Evolutionary conservation across 2,329 filamentous ascomycete species (phyloP).

Genomic region (Pseudocercospora crystallina): DNA sequence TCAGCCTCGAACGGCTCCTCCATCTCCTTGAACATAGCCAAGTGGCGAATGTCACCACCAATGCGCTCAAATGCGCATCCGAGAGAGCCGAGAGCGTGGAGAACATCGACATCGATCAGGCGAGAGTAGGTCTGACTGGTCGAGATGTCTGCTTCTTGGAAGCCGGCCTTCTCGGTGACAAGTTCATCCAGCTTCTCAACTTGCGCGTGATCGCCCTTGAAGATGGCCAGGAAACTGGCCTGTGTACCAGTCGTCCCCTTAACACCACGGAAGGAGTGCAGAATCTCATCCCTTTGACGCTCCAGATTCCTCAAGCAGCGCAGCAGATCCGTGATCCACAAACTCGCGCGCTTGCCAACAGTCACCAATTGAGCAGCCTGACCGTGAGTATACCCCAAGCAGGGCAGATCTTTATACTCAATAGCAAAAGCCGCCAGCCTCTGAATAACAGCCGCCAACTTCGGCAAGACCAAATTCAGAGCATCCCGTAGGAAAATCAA

Average conservation of each 20-base stretch:
- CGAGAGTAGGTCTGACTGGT: slow-evolving; percentile 74
- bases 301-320: slow-evolving; percentile 76
- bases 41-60: slow-evolving; percentile 69
- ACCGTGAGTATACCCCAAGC: slow-evolving; percentile 74
- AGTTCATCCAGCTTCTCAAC: slow-evolving; percentile 63
- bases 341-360: slow-evolving; percentile 66
- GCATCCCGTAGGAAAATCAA: slow-evolving; percentile 74
- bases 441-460: slow-evolving; percentile 74
- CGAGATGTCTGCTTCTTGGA: slow-evolving; percentile 60
- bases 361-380: slow-evolving; percentile 59
- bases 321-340: slow-evolving; percentile 74
- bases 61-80: slow-evolving; percentile 79
- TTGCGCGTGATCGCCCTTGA: slow-evolving; percentile 60
- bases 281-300: slow-evolving; percentile 64
- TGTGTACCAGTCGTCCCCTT: slow-evolving; percentile 75
- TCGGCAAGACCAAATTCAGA: slow-evolving; percentile 72
- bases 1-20: slow-evolving; percentile 80
- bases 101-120: slow-evolving; percentile 79
- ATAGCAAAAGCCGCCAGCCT: slow-evolving; percentile 73
- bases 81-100: slow-evolving; percentile 76
- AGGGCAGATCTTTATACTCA: slow-evolving; percentile 70
- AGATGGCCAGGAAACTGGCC: slow-evolving; percentile 73
- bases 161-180: slow-evolving; percentile 66
- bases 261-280: slow-evolving; percentile 66
- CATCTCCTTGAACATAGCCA: slow-evolving; percentile 76